A percentile compares a stretch with the other conserved stretches of the same genome.
Evolutionary conservation across 148 eudicot genomes (phyloP).

Genomic region (Talinum fruticosum): DNA sequence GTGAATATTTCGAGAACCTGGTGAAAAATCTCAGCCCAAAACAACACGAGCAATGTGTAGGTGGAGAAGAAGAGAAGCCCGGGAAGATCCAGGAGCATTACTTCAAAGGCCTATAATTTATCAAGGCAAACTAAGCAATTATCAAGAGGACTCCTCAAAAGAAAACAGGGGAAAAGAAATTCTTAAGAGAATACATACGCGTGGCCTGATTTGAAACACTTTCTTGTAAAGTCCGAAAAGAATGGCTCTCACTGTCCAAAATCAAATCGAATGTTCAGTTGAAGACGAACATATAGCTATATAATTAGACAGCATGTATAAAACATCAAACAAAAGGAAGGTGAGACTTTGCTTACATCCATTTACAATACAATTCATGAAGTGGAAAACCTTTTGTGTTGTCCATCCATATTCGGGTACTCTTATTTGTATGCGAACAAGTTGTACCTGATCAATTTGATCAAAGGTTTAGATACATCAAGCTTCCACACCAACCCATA

Average conservation of each 20-base stretch:
- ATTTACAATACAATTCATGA: constrained; percentile 71
- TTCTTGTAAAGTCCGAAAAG: constrained; percentile 52
- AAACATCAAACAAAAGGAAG: constrained; percentile 14
- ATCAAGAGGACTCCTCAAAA: neutral
- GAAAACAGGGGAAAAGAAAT: neutral
- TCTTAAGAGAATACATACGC: constrained; percentile 26
- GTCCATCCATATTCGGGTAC: constrained; percentile 86
- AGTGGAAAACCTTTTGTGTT: constrained; percentile 77
- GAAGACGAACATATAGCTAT: too few species aligned
- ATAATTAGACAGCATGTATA: too few species aligned
- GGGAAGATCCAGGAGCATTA: constrained; percentile 68
- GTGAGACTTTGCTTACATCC: constrained; percentile 48
- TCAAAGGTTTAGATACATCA: neutral
- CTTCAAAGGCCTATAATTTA: constrained; percentile 49
- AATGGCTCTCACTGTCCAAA: constrained; percentile 56
- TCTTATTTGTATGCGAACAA: constrained; percentile 58
- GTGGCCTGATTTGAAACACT: constrained; percentile 35
- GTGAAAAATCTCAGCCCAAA: constrained; percentile 88
- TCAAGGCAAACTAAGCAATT: neutral
- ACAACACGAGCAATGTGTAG: constrained; percentile 66
- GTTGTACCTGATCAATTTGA: constrained; percentile 50
- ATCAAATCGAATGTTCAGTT: neutral
- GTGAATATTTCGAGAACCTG: constrained; percentile 40
- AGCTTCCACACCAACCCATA: neutral
- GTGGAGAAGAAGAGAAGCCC: constrained; percentile 80